Percentiles rank a stretch among this genome's conserved stretches.
These are phyloP conservation scores for Fistulifera solaris DNA, from an alignment of 108 stramenopile species.

Conservation along the genomic window DNA sequence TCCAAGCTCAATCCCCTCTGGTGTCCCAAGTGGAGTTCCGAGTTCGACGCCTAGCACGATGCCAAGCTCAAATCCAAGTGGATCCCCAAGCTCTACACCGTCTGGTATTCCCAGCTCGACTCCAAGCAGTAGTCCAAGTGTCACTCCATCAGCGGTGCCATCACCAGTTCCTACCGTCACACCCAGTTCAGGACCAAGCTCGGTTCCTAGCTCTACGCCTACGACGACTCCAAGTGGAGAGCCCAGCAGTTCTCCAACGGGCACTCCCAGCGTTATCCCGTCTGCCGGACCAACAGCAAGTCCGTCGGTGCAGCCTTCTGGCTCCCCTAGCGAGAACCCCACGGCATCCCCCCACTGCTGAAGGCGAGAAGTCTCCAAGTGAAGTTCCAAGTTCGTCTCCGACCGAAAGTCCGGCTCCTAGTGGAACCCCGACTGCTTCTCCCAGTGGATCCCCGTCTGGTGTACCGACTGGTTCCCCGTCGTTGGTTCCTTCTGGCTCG, in stretches of 20 bases:
- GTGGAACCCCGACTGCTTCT: constrained; percentile 1
- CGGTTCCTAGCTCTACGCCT: neutral
- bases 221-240: constrained; percentile 1
- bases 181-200: neutral
- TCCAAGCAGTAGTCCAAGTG: neutral
- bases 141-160: neutral
- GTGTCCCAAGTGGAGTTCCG: constrained; percentile 1
- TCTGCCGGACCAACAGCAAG: neutral
- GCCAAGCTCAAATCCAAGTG: neutral
- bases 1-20: neutral
- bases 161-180: no score
- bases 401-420: constrained; percentile 1
- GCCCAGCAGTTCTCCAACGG: constrained; percentile 3
- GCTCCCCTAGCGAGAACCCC: neutral
- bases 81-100: neutral
- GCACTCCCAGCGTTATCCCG: neutral
- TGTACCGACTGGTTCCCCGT: neutral
- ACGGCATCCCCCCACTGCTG: neutral
- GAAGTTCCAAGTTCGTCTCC: constrained; percentile 1
- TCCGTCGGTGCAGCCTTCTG: constrained; percentile 4
- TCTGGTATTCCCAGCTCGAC: neutral
- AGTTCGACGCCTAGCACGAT: neutral
- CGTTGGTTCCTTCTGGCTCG: neutral
- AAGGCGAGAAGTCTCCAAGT: neutral
- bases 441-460: neutral